phyloP scores from a whole-genome alignment of 345 rosid genomes.

The Eucalyptus cloeziana region DNA sequence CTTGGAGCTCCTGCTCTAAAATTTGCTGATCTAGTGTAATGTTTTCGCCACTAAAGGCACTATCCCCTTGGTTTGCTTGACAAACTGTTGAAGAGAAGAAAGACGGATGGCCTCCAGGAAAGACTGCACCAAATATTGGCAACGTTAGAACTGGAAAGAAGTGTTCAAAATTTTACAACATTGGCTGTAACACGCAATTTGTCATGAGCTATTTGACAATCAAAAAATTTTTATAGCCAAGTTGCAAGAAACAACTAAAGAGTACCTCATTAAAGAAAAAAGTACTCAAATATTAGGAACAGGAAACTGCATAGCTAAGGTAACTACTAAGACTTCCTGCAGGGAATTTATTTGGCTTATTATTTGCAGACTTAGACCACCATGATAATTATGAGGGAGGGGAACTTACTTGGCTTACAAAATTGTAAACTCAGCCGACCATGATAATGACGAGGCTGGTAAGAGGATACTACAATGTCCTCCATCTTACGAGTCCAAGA shows the following conservation, averaged over 20 bases:
- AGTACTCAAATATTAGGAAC: not conserved
- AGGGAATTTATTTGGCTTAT: not conserved
- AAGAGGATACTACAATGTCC: not conserved
- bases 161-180: not conserved
- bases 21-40: constrained; percentile 41
- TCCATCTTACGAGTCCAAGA: not conserved
- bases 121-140: not conserved
- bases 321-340: not conserved
- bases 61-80: constrained; percentile 46
- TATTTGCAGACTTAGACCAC: not conserved
- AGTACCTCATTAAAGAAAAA: not conserved
- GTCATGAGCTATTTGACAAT: not conserved
- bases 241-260: not conserved
- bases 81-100: constrained; percentile 1
- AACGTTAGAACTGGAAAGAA: not conserved
- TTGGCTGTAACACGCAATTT: not conserved
- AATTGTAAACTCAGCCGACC: not conserved
- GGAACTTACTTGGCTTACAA: not conserved
- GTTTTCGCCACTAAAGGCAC: constrained; percentile 36
- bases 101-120: not conserved
- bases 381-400: not conserved
- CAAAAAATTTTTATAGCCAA: not conserved
- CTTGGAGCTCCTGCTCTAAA: constrained; percentile 41
- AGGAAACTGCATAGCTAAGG: not conserved
- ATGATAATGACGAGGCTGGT: not conserved